A percentile compares a stretch with the other conserved stretches of the same genome.
Conservation (phyloP, 2,329 filamentous ascomycete genomes). For the Penicillium decumbens region DNA sequence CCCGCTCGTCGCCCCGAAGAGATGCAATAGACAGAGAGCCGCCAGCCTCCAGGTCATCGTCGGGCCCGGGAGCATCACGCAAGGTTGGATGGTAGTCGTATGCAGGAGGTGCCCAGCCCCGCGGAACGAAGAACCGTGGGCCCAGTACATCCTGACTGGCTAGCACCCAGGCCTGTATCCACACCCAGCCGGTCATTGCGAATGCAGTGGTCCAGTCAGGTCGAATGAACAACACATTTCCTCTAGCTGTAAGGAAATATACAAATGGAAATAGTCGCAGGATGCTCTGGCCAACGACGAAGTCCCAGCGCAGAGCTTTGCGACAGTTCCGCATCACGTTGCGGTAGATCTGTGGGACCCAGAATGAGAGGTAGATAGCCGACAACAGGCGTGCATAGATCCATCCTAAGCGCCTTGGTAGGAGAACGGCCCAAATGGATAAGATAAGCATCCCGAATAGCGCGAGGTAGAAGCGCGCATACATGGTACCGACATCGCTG, state of each 20-base stretch:
- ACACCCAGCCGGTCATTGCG: constrained; percentile 70
- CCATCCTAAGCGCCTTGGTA: constrained; percentile 50
- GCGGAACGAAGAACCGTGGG: constrained; percentile 76
- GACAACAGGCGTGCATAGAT: constrained; percentile 60
- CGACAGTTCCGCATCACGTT: constrained; percentile 89
- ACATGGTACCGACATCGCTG: constrained; percentile 55
- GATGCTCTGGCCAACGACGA: constrained; percentile 75
- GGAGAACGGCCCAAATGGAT: constrained; percentile 56
- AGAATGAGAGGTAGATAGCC: constrained; percentile 80
- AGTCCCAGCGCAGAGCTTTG: constrained; percentile 85
- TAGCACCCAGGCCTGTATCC: constrained; percentile 77
- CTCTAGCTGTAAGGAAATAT: constrained; percentile 74
- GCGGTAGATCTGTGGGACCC: constrained; percentile 85
- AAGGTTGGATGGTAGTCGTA: constrained; percentile 96
- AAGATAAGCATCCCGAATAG: constrained; percentile 56
- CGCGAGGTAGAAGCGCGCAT: constrained; percentile 58
- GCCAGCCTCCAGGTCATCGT: constrained; percentile 74
- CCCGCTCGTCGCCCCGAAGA: constrained; percentile 49
- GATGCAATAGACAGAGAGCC: constrained; percentile 70
- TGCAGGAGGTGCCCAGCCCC: constrained; percentile 57
- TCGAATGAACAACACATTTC: constrained; percentile 76
- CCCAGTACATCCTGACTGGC: constrained; percentile 78
- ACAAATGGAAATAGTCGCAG: constrained; percentile 73
- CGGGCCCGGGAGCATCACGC: constrained; percentile 48
- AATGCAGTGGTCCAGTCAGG: constrained; percentile 63